Conservation (phyloP, 768 basidiomycete species). For the Naematelia aurantialba region DNA sequence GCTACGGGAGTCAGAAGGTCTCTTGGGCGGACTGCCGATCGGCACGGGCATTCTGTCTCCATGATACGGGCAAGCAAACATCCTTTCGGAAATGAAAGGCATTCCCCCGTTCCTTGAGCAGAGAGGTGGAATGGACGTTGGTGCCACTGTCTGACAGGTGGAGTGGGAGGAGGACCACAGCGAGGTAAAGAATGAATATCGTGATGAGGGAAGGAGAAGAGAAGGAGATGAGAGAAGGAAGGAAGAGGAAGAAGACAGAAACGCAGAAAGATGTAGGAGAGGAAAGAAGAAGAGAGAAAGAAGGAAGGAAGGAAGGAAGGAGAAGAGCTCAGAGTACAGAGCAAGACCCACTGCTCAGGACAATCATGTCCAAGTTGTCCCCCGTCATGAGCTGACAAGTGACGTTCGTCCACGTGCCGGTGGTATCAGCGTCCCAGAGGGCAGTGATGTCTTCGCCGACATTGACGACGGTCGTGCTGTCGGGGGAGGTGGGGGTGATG, state of each 20-base stretch:
- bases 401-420: constrained; percentile 35
- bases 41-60: too few species aligned
- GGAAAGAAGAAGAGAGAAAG: not conserved
- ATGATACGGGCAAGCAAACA: too few species aligned
- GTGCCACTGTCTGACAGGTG: too few species aligned
- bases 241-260: not conserved
- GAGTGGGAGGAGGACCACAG: not conserved
- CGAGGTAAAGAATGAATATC: not conserved
- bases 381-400: constrained; percentile 45
- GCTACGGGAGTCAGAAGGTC: constrained; percentile 13
- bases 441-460: constrained; percentile 30
- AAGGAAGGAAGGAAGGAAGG: not conserved
- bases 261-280: not conserved
- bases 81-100: too few species aligned
- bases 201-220: not conserved
- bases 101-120: too few species aligned
- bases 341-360: not conserved
- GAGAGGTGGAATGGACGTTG: too few species aligned
- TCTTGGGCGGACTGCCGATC: not conserved
- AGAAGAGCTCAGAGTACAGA: not conserved
- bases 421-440: constrained; percentile 37
- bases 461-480: constrained; percentile 34
- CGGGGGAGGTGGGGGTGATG: constrained; percentile 41
- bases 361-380: constrained; percentile 34
- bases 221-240: not conserved